A percentile compares a stretch with the other conserved stretches of the same genome.
Evolutionary conservation across 2,329 filamentous ascomycete genomes (phyloP).

Genomic region (Escovopsis sp.): DNA sequence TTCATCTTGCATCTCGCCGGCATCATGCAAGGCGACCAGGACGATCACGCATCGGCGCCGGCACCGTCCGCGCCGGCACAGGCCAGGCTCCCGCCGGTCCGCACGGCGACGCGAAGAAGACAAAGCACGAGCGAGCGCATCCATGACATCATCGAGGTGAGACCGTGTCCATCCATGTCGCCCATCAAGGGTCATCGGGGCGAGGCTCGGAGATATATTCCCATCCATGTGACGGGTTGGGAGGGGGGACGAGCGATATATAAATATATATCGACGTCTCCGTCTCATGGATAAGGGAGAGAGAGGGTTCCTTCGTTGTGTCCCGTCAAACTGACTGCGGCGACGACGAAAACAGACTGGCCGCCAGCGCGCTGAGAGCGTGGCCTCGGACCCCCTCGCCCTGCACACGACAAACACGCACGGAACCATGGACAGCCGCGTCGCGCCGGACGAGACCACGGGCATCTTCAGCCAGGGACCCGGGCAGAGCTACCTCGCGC

Average conservation of each 20-base stretch:
- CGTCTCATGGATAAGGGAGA: no score
- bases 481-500: slow-evolving; percentile 25
- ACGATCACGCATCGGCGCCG: no score
- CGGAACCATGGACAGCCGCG: slow-evolving; percentile 1
- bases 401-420: slow-evolving; percentile 1
- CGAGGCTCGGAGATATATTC: neutral
- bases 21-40: neutral
- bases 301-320: neutral
- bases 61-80: neutral
- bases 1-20: neutral
- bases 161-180: slow-evolving; percentile 5
- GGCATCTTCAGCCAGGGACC: slow-evolving; percentile 22
- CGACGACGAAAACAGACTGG: slow-evolving; percentile 3
- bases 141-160: slow-evolving; percentile 32
- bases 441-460: slow-evolving; percentile 26
- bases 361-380: slow-evolving; percentile 5
- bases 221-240: neutral
- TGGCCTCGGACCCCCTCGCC: slow-evolving; percentile 5
- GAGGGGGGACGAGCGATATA: neutral
- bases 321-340: neutral
- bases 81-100: slow-evolving; percentile 9
- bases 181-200: neutral
- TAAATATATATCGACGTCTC: no score
- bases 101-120: slow-evolving; percentile 10
- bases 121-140: slow-evolving; percentile 26